Evolutionary conservation across 768 basidiomycete species (phyloP).

Genomic region (Leccinum obscurum): DNA sequence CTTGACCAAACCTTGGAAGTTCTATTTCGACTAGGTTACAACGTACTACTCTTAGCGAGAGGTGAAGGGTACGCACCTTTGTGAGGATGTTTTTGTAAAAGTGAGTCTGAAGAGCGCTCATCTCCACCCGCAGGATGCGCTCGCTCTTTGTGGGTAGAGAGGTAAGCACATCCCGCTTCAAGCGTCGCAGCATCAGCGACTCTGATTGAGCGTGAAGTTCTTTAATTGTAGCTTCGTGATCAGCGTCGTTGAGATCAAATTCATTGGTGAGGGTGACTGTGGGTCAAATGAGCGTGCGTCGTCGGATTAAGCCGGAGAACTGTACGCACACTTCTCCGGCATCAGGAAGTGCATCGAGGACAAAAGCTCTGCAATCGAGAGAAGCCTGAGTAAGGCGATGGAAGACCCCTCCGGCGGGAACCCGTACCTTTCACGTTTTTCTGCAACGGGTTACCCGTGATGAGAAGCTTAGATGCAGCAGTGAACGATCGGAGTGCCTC

Average conservation of each 20-base stretch:
- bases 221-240: constrained; percentile 94
- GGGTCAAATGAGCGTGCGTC: constrained; percentile 12
- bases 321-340: constrained; percentile 88
- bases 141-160: constrained; percentile 97
- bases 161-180: constrained; percentile 96
- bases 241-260: constrained; percentile 90
- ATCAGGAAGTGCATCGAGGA: constrained; percentile 99
- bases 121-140: constrained; percentile 95
- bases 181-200: constrained; percentile 88
- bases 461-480: constrained; percentile 89
- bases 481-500: constrained; percentile 69
- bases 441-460: constrained; percentile 97
- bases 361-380: constrained; percentile 65
- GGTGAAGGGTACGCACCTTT: constrained; percentile 51
- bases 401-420: constrained; percentile 2
- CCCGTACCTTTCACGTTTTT: constrained; percentile 94
- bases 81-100: constrained; percentile 99
- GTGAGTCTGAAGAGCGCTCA: constrained; percentile 94
- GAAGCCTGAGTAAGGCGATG: constrained; percentile 9
- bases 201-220: constrained; percentile 93
- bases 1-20: constrained; percentile 90
- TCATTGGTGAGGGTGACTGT: constrained; percentile 90
- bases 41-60: not conserved
- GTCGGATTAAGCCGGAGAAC: not conserved
- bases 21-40: constrained; percentile 45